Conservation (phyloP, 1,284 basidiomycete genomes). For the Wallemia ichthyophaga region DNA sequence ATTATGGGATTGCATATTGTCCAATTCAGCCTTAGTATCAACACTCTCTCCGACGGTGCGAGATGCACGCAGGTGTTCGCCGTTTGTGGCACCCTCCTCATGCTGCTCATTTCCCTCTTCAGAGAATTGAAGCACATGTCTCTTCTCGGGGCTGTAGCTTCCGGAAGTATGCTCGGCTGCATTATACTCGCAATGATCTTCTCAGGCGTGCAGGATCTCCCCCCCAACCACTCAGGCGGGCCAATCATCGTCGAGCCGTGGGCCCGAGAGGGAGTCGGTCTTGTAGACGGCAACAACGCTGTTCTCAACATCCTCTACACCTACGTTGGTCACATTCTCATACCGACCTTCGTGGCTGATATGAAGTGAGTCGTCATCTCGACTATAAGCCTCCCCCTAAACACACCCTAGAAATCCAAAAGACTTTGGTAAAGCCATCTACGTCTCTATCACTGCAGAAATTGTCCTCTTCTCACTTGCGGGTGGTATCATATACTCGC, state of each 20-base stretch:
- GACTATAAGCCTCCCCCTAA: too few species aligned
- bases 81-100: constrained; percentile 3
- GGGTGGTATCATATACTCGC: constrained; percentile 28
- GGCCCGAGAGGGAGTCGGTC: constrained; percentile 4
- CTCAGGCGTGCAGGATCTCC: constrained; percentile 6
- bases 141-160: constrained; percentile 6
- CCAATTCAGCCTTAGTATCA: background rate
- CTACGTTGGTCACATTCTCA: constrained; percentile 25
- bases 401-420: too few species aligned
- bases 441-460: constrained; percentile 23
- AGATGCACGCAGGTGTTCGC: background rate
- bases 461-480: constrained; percentile 29
- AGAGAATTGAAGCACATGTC: constrained; percentile 10
- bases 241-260: background rate
- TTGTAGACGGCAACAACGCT: constrained; percentile 4
- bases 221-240: constrained; percentile 4
- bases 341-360: constrained; percentile 23
- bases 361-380: too few species aligned
- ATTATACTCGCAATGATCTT: constrained; percentile 2
- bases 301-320: constrained; percentile 18
- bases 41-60: background rate
- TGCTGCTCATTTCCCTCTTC: constrained; percentile 9
- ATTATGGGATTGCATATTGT: background rate
- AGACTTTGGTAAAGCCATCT: constrained; percentile 11
- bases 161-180: background rate